Conservation (phyloP, 768 basidiomycete genomes). For the Suillus subluteus region DNA sequence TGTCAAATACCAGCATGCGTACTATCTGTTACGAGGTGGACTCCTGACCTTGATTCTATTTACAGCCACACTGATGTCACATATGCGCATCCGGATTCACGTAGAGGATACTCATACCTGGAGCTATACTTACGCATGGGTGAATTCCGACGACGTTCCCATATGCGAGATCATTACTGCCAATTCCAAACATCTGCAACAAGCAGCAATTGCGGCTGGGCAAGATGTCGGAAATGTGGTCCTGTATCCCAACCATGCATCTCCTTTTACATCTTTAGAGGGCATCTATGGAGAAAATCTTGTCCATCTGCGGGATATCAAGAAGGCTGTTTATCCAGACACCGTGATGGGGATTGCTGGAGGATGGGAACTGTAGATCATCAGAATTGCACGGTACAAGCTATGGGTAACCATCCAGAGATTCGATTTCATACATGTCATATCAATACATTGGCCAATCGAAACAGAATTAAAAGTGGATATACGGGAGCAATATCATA, state of each 20-base stretch:
- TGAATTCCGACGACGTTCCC: slow-evolving; percentile 37
- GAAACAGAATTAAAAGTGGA: slow-evolving; percentile 2
- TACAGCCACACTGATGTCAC: slow-evolving; percentile 40
- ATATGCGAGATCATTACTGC: slow-evolving; percentile 44
- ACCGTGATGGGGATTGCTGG: slow-evolving; percentile 71
- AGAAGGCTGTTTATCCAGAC: slow-evolving; percentile 56
- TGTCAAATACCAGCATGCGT: background rate
- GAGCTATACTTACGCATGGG: slow-evolving; percentile 53
- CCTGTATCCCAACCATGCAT: slow-evolving; percentile 65
- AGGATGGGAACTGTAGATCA: slow-evolving; percentile 53
- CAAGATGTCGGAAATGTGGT: slow-evolving; percentile 43
- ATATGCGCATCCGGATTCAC: slow-evolving; percentile 53
- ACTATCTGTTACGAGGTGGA: slow-evolving; percentile 50
- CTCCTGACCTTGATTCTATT: slow-evolving; percentile 47
- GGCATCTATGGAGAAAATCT: slow-evolving; percentile 57
- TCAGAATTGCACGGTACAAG: background rate
- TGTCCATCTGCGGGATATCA: slow-evolving; percentile 41
- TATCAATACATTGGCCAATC: background rate
- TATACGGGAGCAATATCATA: background rate
- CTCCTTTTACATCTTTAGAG: slow-evolving; percentile 51
- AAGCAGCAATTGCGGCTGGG: slow-evolving; percentile 40
- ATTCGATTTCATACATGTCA: background rate
- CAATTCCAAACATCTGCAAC: slow-evolving; percentile 44
- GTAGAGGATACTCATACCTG: slow-evolving; percentile 44
- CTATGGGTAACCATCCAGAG: background rate